Percentiles rank a stretch among this genome's conserved stretches.
Evolutionary conservation across 2,329 filamentous ascomycete genomes (phyloP).

Genomic region (Myriosclerotinia duriaeana): DNA sequence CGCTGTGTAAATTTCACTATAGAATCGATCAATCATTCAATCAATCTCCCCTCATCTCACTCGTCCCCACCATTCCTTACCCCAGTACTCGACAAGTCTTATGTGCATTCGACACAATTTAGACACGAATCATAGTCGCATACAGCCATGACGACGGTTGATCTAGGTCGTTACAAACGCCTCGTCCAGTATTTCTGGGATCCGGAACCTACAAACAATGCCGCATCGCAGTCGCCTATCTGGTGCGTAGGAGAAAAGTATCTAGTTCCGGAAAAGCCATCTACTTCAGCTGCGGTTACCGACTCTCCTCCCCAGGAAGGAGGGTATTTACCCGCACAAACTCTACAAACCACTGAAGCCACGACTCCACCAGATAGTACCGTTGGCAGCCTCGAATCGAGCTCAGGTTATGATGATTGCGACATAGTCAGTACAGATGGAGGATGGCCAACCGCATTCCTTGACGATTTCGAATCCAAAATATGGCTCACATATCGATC

Average conservation of each 20-base stretch:
- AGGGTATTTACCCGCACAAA: constrained; percentile 15
- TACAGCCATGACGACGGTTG: constrained; percentile 58
- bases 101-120: constrained; percentile 16
- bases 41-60: constrained; percentile 7
- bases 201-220: constrained; percentile 79
- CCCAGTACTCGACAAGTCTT: not conserved
- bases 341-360: constrained; percentile 26
- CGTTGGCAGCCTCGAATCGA: constrained; percentile 37
- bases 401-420: constrained; percentile 34
- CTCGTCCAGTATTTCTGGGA: constrained; percentile 93
- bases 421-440: constrained; percentile 33
- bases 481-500: constrained; percentile 97
- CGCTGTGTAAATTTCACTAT: not conserved
- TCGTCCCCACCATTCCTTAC: constrained; percentile 4
- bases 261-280: constrained; percentile 34
- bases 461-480: constrained; percentile 88
- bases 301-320: constrained; percentile 28
- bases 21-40: not conserved
- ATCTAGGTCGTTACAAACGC: constrained; percentile 75
- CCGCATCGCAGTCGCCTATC: constrained; percentile 64
- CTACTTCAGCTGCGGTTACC: constrained; percentile 20
- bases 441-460: constrained; percentile 81
- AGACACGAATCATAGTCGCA: constrained; percentile 1
- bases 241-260: constrained; percentile 78
- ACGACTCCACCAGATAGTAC: constrained; percentile 40